Base-by-base conservation (phyloP, 768 basidiomycete genomes). In the Porpolomopsis calyptriformis region DNA sequence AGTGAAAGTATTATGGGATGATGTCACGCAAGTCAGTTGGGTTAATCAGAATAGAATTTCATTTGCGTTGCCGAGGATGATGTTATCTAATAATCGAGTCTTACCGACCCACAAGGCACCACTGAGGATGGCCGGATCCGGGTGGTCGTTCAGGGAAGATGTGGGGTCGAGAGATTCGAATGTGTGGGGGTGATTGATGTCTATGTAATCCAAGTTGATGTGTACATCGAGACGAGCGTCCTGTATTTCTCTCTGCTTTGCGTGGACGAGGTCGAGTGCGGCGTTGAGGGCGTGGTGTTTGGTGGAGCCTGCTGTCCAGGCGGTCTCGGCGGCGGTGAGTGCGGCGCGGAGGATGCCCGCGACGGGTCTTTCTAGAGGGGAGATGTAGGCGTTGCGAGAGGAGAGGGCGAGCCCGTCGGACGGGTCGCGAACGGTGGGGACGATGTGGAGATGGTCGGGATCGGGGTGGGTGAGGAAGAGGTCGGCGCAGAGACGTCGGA, bases 41-140 rank as follows among this genome's bases (percentile, higher is more conserved):
- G 20, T 10, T 7, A 41, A 12, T n/a, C 25, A 4, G 33, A 8
- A 29, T 25, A 76, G 44, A 45, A 74, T 64, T 18, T 52, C 60
- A 36, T 50, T 57, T 7, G 56, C 50, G 53, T 77, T 68, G 7
- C 80, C 90, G 1, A 96, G 61, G 35, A 96, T 66, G 43, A 96
- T 62, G 60, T 98, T 99, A 64, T 99, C 94, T 35, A 99, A 97
- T 53, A 99, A 61, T 52, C 93, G 73, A 33, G 92, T 97, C 58
- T 72, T 74, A 33, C 88, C 89, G 2, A 93, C 76, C 75, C 83
- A 85, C 51, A 93, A 56, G 23, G 89, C 91, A 2, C 90, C 92
- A 50, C 90, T 94, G 42, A 97, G 55, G 18, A 96, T 76, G 24
- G 83, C 77, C 50, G 60, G 59, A 49, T 59, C 58, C 11, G 57